Percentiles rank a stretch among this genome's conserved stretches.
Conservation (phyloP, 805 yeast species). For the Wickerhamomyces alni region DNA sequence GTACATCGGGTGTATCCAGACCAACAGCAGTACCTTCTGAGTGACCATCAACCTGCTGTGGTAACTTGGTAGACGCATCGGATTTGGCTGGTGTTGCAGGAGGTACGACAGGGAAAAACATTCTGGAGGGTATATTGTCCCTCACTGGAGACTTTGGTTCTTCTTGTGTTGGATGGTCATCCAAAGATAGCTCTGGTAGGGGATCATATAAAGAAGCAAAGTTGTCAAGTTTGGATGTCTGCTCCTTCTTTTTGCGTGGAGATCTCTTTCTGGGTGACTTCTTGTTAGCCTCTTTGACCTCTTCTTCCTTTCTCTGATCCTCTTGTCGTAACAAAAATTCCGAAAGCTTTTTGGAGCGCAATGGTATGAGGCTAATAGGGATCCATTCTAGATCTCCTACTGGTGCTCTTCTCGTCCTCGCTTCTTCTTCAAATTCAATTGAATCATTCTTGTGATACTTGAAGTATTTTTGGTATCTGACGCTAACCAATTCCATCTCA, state of each 20-base stretch:
- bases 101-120: neutral
- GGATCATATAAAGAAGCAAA: neutral
- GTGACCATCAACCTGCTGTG: too few relatives aligned
- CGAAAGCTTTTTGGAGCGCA: neutral
- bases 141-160: neutral
- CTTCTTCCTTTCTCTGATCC: neutral
- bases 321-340: neutral
- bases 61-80: neutral
- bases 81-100: neutral
- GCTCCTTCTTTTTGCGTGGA: neutral
- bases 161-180: neutral
- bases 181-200: neutral
- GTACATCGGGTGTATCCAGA: too few relatives aligned
- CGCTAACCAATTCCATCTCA: neutral
- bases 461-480: constrained; percentile 1
- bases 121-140: neutral
- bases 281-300: neutral
- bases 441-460: neutral
- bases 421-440: neutral
- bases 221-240: neutral
- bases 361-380: constrained; percentile 3
- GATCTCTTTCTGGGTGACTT: neutral
- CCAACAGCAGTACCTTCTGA: too few relatives aligned
- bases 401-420: constrained; percentile 4
- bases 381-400: constrained; percentile 9